These are phyloP conservation scores for Canavalia ensiformis DNA, from an alignment of 306 rosid genomes.

Conservation along the genomic window DNA sequence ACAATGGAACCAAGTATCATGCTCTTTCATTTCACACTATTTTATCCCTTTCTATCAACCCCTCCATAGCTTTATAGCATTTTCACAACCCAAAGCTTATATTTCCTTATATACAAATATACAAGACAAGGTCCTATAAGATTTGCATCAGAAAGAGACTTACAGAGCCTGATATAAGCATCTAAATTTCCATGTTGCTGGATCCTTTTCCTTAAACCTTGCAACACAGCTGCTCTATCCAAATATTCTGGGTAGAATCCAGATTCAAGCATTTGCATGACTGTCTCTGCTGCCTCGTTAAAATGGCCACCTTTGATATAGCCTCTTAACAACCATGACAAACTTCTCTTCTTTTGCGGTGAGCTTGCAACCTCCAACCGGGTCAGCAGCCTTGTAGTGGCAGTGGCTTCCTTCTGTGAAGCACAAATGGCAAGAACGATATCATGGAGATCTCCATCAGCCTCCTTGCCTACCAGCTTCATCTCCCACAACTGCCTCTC, in stretches of 20 bases:
- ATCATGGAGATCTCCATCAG: slow-evolving; percentile 83
- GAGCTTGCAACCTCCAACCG: slow-evolving; percentile 74
- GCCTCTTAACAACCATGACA: slow-evolving; percentile 95
- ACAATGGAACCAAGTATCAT: background rate
- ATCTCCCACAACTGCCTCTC: slow-evolving; percentile 96
- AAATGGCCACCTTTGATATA: slow-evolving; percentile 94
- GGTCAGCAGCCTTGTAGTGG: slow-evolving; percentile 74
- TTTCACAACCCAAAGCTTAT: slow-evolving; percentile 87
- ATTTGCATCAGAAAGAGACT: slow-evolving; percentile 77
- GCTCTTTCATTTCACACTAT: slow-evolving; percentile 10
- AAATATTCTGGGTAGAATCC: slow-evolving; percentile 82
- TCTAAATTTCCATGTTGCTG: slow-evolving; percentile 68
- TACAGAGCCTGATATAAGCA: slow-evolving; percentile 80
- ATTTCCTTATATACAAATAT: slow-evolving; percentile 80
- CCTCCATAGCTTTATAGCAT: slow-evolving; percentile 57
- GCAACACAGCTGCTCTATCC: slow-evolving; percentile 87
- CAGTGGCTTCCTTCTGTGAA: slow-evolving; percentile 75
- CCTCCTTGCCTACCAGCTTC: slow-evolving; percentile 95
- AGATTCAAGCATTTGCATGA: slow-evolving; percentile 81
- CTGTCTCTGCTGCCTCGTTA: slow-evolving; percentile 81
- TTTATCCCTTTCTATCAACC: slow-evolving; percentile 6
- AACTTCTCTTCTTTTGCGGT: slow-evolving; percentile 73
- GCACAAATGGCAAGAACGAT: slow-evolving; percentile 95
- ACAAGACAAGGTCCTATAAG: slow-evolving; percentile 83
- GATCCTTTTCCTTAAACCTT: slow-evolving; percentile 79